Conservation (phyloP, 441 rosid species). For the Pelargonium cotyledonis region DNA sequence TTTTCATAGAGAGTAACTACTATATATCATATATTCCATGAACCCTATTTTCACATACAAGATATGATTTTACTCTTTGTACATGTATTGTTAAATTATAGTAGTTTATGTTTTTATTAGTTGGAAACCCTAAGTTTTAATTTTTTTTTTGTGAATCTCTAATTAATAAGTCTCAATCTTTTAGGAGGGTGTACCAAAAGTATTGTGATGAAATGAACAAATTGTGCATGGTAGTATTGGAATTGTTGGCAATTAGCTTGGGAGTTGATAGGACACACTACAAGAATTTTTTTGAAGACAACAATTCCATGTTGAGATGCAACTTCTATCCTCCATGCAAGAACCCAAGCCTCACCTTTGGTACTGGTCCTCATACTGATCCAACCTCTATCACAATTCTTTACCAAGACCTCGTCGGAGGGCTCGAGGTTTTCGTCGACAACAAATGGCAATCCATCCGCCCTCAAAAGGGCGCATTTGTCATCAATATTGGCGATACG, state of each 20-base stretch:
- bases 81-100: too few species aligned
- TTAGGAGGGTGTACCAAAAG: constrained; percentile 36
- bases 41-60: too few species aligned
- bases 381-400: constrained; percentile 43
- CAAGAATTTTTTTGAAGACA: constrained; percentile 32
- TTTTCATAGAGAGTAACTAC: too few species aligned
- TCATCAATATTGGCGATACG: constrained; percentile 51
- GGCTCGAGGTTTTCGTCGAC: constrained; percentile 39
- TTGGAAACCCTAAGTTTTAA: too few species aligned
- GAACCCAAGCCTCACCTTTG: constrained; percentile 33
- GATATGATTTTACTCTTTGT: too few species aligned
- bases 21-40: too few species aligned
- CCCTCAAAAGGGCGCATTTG: constrained; percentile 38
- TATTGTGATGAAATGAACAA: constrained; percentile 41
- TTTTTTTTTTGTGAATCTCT: too few species aligned
- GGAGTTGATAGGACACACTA: constrained; percentile 32
- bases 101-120: too few species aligned
- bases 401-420: constrained; percentile 48
- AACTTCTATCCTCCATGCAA: constrained; percentile 44
- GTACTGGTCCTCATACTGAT: constrained; percentile 52
- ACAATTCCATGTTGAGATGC: constrained; percentile 35
- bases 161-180: too few species aligned
- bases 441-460: constrained; percentile 36
- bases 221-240: constrained; percentile 30
- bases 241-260: constrained; percentile 42